These are phyloP conservation scores for Beauveria varroae DNA, from an alignment of 2,329 filamentous ascomycete genomes.

Conservation along the genomic window DNA sequence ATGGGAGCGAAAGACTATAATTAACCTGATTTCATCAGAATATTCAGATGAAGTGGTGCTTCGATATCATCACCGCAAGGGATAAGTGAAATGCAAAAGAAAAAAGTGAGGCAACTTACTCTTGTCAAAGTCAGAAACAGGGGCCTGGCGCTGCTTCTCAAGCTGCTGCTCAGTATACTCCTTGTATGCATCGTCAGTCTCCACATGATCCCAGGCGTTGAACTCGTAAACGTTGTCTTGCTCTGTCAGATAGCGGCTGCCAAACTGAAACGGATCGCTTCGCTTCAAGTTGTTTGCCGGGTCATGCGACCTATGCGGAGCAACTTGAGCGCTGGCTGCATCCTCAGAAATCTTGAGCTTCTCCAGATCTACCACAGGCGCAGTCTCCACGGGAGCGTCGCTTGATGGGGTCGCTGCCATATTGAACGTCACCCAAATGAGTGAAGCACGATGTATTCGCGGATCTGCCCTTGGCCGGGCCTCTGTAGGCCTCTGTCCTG, in stretches of 20 bases:
- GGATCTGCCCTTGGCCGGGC: neutral
- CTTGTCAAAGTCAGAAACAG: conserved; percentile 90
- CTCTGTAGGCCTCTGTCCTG: neutral
- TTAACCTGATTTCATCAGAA: conserved; percentile 53
- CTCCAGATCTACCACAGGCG: conserved; percentile 19
- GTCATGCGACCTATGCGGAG: conserved; percentile 63
- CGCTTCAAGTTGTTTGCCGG: conserved; percentile 72
- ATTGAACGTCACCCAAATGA: neutral
- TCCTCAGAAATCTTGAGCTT: conserved; percentile 18
- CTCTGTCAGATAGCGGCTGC: conserved; percentile 75
- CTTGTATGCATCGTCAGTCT: conserved; percentile 82
- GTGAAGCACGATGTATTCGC: neutral
- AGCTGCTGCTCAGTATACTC: conserved; percentile 81
- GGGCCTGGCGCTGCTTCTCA: conserved; percentile 72
- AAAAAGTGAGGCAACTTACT: conserved; percentile 39
- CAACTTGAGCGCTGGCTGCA: conserved; percentile 23
- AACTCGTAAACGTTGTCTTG: conserved; percentile 90
- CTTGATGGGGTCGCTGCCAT: conserved; percentile 15
- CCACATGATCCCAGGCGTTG: conserved; percentile 98
- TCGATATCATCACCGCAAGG: conserved; percentile 44
- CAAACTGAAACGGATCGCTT: conserved; percentile 91
- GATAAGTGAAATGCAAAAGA: neutral
- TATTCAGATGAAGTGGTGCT: conserved; percentile 57
- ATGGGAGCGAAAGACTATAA: conserved; percentile 67
- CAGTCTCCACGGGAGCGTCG: conserved; percentile 16